A percentile compares a stretch with the other conserved stretches of the same genome.
These are phyloP conservation scores for Beauveria sp. DNA, from an alignment of 2,329 filamentous ascomycete species.

Conservation along the genomic window DNA sequence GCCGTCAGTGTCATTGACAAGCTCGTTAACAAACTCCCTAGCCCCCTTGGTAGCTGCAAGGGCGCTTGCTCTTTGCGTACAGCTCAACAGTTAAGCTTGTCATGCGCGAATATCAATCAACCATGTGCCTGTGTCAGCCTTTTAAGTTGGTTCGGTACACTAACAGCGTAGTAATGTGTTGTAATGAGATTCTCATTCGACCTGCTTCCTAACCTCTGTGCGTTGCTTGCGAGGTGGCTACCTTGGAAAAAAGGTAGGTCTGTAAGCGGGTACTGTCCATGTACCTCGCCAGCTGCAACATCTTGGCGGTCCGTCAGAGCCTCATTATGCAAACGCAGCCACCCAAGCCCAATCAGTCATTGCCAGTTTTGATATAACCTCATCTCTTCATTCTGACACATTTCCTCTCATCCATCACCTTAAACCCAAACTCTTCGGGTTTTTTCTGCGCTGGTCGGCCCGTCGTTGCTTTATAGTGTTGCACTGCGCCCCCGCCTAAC, in stretches of 20 bases:
- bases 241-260: too few species aligned
- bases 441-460: background rate
- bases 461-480: constrained; percentile 4
- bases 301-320: constrained; percentile 3
- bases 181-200: background rate
- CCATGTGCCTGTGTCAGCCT: too few species aligned
- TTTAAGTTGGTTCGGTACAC: background rate
- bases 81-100: too few species aligned
- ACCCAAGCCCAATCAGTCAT: background rate
- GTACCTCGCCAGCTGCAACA: constrained; percentile 1
- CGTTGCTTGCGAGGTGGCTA: too few species aligned
- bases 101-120: too few species aligned
- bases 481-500: constrained; percentile 1
- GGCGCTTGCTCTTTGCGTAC: too few species aligned
- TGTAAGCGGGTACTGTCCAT: background rate
- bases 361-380: background rate
- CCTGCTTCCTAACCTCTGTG: too few species aligned
- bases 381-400: background rate
- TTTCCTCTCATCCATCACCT: background rate
- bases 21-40: too few species aligned
- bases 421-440: background rate
- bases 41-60: too few species aligned
- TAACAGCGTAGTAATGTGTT: background rate
- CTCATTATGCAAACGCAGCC: constrained; percentile 5
- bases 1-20: too few species aligned